phyloP scores from a whole-genome alignment of 2,329 filamentous ascomycete genomes.

The Tolypocladium amazonense region DNA sequence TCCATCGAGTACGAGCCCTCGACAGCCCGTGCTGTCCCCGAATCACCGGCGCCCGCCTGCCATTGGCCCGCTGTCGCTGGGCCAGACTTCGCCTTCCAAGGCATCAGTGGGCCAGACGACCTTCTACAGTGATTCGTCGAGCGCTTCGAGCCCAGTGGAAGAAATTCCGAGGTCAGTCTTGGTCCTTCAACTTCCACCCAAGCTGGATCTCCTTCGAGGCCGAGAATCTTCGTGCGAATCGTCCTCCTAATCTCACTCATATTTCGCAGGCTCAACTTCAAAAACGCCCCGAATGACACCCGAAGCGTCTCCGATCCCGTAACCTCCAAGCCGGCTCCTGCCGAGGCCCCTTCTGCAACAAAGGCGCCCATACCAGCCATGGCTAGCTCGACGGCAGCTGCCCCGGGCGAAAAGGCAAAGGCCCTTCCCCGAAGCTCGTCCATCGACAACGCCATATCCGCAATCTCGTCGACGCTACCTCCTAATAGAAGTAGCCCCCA shows the following conservation, averaged over 20 bases:
- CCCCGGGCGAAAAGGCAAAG: constrained; percentile 27
- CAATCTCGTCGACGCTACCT: constrained; percentile 52
- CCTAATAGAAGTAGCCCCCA: constrained; percentile 37
- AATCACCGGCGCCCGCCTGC: constrained; percentile 13
- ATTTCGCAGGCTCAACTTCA: constrained; percentile 13
- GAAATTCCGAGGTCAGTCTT: constrained; percentile 21
- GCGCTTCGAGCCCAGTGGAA: constrained; percentile 20
- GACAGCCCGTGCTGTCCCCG: constrained; percentile 10
- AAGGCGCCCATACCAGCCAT: constrained; percentile 30
- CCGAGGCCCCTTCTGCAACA: constrained; percentile 1
- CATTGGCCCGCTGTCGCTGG: constrained; percentile 5
- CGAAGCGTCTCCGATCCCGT: constrained; percentile 33
- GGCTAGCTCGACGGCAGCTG: constrained; percentile 32
- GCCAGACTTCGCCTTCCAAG: constrained; percentile 1
- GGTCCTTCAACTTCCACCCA: background rate
- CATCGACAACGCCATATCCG: constrained; percentile 87
- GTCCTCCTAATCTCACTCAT: background rate
- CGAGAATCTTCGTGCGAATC: background rate
- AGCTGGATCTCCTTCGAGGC: too few species aligned
- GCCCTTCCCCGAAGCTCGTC: constrained; percentile 64
- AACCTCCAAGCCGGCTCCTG: constrained; percentile 28
- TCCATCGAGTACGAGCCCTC: constrained; percentile 29
- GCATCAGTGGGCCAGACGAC: constrained; percentile 15
- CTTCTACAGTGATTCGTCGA: constrained; percentile 26
- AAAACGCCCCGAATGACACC: constrained; percentile 35